Conservation (phyloP, 805 yeast species). For the Lipomyces spencermartinsiae region DNA sequence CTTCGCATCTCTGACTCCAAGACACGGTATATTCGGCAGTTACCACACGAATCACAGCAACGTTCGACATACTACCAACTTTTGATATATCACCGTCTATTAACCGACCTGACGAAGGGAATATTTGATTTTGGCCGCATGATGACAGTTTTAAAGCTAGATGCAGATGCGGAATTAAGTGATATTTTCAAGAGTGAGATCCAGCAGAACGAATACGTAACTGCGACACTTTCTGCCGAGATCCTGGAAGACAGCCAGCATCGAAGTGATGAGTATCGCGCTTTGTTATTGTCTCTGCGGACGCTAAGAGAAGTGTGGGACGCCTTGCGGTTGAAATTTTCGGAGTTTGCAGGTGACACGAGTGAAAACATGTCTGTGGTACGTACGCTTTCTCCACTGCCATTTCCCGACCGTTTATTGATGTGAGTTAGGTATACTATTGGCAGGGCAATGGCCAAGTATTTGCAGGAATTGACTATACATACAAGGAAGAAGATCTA, state of each 20-base stretch:
- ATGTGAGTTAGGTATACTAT: slow-evolving; percentile 16
- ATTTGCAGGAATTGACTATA: slow-evolving; percentile 31
- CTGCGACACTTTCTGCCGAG: slow-evolving; percentile 12
- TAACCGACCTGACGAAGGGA: slow-evolving; percentile 30
- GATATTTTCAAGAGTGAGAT: slow-evolving; percentile 16
- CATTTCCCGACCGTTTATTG: background rate
- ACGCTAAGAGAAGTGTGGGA: slow-evolving; percentile 31
- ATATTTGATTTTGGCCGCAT: slow-evolving; percentile 19
- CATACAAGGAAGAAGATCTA: slow-evolving; percentile 19
- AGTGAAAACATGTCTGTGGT: slow-evolving; percentile 21
- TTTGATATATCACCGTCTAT: slow-evolving; percentile 28
- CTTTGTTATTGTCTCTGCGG: slow-evolving; percentile 1
- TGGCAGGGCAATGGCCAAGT: slow-evolving; percentile 27
- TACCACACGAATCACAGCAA: slow-evolving; percentile 32
- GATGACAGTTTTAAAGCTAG: slow-evolving; percentile 9
- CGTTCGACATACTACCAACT: slow-evolving; percentile 30
- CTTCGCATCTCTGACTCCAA: slow-evolving; percentile 33
- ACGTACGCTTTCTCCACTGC: background rate
- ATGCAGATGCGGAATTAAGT: slow-evolving; percentile 13
- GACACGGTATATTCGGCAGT: slow-evolving; percentile 22
- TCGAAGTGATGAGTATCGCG: slow-evolving; percentile 9
- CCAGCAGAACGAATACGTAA: slow-evolving; percentile 11
- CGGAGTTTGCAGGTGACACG: slow-evolving; percentile 18
- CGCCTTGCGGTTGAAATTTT: slow-evolving; percentile 15
- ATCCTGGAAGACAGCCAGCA: background rate